A percentile compares a stretch with the other conserved stretches of the same genome.
These are phyloP conservation scores for Styphnolobium japonicum DNA, from an alignment of 306 rosid genomes.

Conservation along the genomic window DNA sequence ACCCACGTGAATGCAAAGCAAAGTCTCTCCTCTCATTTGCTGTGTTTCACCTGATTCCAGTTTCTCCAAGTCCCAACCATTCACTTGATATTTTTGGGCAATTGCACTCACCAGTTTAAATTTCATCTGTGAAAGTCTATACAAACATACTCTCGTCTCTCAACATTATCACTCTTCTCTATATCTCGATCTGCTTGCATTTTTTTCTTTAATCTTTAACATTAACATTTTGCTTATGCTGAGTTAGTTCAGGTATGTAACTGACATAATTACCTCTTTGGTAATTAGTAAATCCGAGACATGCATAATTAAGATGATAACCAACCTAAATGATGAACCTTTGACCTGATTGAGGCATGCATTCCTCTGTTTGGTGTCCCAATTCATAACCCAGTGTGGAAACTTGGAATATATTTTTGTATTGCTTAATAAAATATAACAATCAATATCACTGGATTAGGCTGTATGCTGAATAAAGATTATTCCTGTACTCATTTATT, in stretches of 20 bases:
- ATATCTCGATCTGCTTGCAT: too few relatives aligned
- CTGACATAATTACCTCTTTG: not conserved
- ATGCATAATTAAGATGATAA: not conserved
- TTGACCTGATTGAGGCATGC: slow-evolving; percentile 13
- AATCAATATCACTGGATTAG: slow-evolving; percentile 18
- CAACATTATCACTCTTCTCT: not conserved
- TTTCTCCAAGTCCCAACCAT: slow-evolving; percentile 9
- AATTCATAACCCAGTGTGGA: slow-evolving; percentile 5
- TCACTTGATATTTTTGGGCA: not conserved
- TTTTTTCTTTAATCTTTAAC: not conserved
- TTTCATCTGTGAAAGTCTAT: not conserved
- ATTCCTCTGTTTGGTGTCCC: not conserved
- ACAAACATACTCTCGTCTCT: not conserved
- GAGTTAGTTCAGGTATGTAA: not conserved
- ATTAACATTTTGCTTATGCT: not conserved
- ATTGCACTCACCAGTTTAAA: not conserved
- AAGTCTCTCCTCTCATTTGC: slow-evolving; percentile 17
- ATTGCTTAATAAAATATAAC: slow-evolving; percentile 4
- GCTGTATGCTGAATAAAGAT: slow-evolving; percentile 15
- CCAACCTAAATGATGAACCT: not conserved
- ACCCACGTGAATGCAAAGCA: slow-evolving; percentile 52
- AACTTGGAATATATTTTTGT: not conserved
- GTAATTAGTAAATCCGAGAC: not conserved
- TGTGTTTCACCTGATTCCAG: slow-evolving; percentile 39
- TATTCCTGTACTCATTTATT: too few relatives aligned